Evolutionary conservation across 306 rosid species (phyloP), one percentile per base, ranked within the genome.

Genomic region (Lathyrus aphaca): DNA sequence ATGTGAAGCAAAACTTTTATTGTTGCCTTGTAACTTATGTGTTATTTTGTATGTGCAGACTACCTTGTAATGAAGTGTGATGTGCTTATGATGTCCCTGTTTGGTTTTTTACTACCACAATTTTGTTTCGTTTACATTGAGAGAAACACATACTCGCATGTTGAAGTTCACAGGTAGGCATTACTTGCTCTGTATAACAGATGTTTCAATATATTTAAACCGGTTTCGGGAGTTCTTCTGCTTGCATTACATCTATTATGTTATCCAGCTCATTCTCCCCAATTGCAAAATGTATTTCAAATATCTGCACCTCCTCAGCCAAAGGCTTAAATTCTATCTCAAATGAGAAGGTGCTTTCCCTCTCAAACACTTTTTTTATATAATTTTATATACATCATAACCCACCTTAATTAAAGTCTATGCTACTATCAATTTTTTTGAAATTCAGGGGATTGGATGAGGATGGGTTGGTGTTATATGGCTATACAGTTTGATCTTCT

Each of bases 121-220:
- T 95, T 97, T 95, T 97, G 99, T 95, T 53, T 95, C 99, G 39
- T 95, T 95, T 74, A 95, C 99, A 49, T 84, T 95, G 81, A 88
- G 99, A 77, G 99, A 95, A 86, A 95, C 99, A 62, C 99, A 95
- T 81, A 91, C 96, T 54, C 95, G 99, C 49, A 95, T 95, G n/a
- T 91, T 95, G 89, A 95, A 91, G 82, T 95, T 95, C 77, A 95
- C 99, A 45, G 97, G 99, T 94, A 64, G 66, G 84, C 46, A 35
- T 63, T 42, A 68, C 69, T 70, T 64, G 60, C 39, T 54, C 68
- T 70, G 42, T 66, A 11, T 45, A n/a, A 69, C 54, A 37, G 30
- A 48, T 66, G 65, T 64, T 69, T 63, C 56, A 3, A 21, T 12
- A 1, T 69, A 48, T 48, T 17, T 50, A 39, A 73, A 56, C 56